Evolutionary conservation across 345 rosid species (phyloP).

Genomic region (Lepidium aucheri): DNA sequence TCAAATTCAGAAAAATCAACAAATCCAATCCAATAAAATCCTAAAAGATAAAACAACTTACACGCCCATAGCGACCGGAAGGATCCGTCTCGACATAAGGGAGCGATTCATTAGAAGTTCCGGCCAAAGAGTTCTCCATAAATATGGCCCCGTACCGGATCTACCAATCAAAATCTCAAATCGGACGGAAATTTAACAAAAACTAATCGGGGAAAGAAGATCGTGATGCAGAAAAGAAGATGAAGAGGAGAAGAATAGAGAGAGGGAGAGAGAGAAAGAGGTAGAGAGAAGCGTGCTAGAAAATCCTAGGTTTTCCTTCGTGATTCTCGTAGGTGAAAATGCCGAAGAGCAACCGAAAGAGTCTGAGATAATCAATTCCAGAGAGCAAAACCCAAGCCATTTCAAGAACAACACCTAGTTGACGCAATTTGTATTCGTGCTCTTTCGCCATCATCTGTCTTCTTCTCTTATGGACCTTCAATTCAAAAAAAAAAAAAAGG

Average conservation of each 20-base stretch:
- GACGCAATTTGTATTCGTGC: constrained; percentile 33
- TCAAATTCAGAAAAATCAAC: not conserved
- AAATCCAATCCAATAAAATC: not conserved
- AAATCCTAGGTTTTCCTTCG: constrained; percentile 80
- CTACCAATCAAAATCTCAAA: constrained; percentile 17
- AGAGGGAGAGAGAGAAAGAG: not conserved
- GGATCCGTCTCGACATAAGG: constrained; percentile 78
- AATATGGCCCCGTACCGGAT: constrained; percentile 36
- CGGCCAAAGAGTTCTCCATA: constrained; percentile 18
- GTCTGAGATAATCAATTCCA: constrained; percentile 56
- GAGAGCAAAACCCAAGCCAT: constrained; percentile 73
- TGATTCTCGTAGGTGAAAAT: constrained; percentile 83
- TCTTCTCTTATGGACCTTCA: constrained; percentile 16
- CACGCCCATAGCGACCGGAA: constrained; percentile 84
- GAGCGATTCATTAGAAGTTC: constrained; percentile 3
- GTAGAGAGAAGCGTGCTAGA: constrained; percentile 30
- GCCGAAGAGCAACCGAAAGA: constrained; percentile 66
- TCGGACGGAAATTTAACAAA: not conserved
- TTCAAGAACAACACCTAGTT: constrained; percentile 29
- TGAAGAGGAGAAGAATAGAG: not conserved
- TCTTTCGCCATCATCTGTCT: constrained; percentile 58
- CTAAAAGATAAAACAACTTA: constrained; percentile 40
- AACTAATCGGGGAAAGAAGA: not conserved
- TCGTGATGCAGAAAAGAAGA: constrained; percentile 1
- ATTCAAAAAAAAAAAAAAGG: not conserved